Conservation (phyloP, 306 rosid genomes). For the Sophora flavescens region DNA sequence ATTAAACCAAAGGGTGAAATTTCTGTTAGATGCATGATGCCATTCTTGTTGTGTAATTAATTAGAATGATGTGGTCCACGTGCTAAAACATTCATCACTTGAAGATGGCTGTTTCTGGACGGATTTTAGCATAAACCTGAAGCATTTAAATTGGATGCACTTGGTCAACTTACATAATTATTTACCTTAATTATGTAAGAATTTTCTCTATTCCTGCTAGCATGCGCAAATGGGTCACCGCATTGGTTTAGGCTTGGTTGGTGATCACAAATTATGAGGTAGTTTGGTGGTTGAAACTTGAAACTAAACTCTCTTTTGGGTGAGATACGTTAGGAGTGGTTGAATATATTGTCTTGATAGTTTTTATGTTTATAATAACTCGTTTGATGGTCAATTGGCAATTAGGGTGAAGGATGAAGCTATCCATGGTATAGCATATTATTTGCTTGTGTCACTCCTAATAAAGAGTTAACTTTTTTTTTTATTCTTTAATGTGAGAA, state of each 20-base stretch:
- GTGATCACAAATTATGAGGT: conserved; percentile 38
- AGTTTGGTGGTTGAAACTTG: conserved; percentile 48
- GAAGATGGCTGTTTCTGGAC: neutral
- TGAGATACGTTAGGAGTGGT: conserved; percentile 19
- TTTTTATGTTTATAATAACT: neutral
- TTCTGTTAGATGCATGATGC: neutral
- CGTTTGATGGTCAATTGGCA: neutral
- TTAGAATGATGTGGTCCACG: conserved; percentile 16
- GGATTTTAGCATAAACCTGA: too few relatives aligned
- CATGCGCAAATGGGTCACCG: neutral
- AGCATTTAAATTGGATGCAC: too few relatives aligned
- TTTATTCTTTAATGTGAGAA: neutral
- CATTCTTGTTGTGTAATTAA: neutral
- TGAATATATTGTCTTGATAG: conserved; percentile 25
- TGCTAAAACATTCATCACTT: conserved; percentile 27
- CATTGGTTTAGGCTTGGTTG: conserved; percentile 31
- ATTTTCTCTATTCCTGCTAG: neutral
- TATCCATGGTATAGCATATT: neutral
- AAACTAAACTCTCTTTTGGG: conserved; percentile 19
- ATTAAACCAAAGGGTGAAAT: neutral
- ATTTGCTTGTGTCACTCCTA: neutral
- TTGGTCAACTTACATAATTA: too few relatives aligned
- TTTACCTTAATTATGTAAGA: too few relatives aligned
- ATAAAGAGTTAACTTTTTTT: neutral
- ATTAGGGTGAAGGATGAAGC: neutral